Evolutionary conservation across 768 basidiomycete genomes (phyloP).

Genomic region (Pleurotus salmoneostramineus): DNA sequence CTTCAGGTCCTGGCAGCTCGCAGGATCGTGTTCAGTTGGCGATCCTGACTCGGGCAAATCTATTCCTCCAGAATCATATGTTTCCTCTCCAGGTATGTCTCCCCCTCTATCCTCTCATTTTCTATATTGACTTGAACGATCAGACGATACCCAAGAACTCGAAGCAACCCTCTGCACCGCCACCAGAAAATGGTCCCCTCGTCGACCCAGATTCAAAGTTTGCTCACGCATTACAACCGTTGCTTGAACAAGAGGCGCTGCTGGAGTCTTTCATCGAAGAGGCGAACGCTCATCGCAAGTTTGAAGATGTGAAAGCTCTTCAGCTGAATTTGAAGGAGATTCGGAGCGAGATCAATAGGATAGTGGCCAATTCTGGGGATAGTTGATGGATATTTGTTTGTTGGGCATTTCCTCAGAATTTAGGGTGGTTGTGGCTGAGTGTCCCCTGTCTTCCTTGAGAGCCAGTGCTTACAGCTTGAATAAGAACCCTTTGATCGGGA

Average conservation of each 20-base stretch:
- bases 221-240: slow-evolving; percentile 74
- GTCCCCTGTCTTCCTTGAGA: no score
- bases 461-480: no score
- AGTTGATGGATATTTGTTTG: background rate
- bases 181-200: slow-evolving; percentile 16
- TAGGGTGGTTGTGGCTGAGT: no score
- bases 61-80: slow-evolving; percentile 90
- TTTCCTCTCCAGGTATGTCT: slow-evolving; percentile 68
- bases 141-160: slow-evolving; percentile 47
- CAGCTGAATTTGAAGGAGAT: slow-evolving; percentile 81
- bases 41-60: slow-evolving; percentile 67
- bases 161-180: slow-evolving; percentile 8
- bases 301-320: slow-evolving; percentile 90
- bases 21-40: slow-evolving; percentile 85
- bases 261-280: slow-evolving; percentile 89
- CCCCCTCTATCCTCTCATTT: background rate
- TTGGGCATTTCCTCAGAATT: no score
- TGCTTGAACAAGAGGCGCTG: slow-evolving; percentile 92
- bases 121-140: background rate
- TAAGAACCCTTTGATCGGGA: no score
- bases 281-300: slow-evolving; percentile 86
- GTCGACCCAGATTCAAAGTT: slow-evolving; percentile 67
- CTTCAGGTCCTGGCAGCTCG: slow-evolving; percentile 58
- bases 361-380: slow-evolving; percentile 33
- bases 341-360: slow-evolving; percentile 72